Evolutionary conservation across 345 rosid genomes (phyloP), one percentile per base, ranked within the genome.

Genomic region (Cardiospermum halicacabum): DNA sequence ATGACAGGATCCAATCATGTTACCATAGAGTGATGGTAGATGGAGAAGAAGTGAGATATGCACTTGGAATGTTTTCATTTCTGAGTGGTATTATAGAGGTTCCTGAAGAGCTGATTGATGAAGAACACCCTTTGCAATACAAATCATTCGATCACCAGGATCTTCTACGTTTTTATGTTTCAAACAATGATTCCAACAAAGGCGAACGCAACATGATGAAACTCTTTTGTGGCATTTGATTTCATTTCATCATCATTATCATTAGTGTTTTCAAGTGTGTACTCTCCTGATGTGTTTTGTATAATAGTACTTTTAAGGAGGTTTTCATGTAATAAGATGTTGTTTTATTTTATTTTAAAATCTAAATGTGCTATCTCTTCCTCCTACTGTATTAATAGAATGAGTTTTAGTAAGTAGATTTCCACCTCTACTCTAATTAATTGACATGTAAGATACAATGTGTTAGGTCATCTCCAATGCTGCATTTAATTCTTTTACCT

Each of bases 1-100:
- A 91, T 45, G 91, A 83, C 59, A 78, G 84, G 51, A 80, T 91
- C 66, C 68, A 65, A 32, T 37, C 89, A 0, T 71, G 84, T 59
- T 78, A 75, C 55, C 93, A 91, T 39, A 67, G 85, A 69, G 97
- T 91, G 7, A 77, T 71, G 25, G 70, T 84, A 67, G 76, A 67
- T 12, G 74, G 84, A 3, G 68, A 70, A 11, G 84, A 77, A 71
- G 64, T 53, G 26, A 75, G 97, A 68, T 88, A 84, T 27, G 66
- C 97, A 1, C 37, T 85, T 1, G 93, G 88, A 1, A 37, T 80
- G 22, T 88, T 88, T 69, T 65, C 91, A 22, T 85, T 85, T 69
- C 73, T 70, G 30, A 66, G 28, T n/a, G 84, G 81, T 45, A 24
- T 62, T 8, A 69, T 88, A 45, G 55, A 77, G 30, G 60, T 72